phyloP scores from a whole-genome alignment of 2,329 filamentous ascomycete genomes.

The Rhexocercosporidium sp. region DNA sequence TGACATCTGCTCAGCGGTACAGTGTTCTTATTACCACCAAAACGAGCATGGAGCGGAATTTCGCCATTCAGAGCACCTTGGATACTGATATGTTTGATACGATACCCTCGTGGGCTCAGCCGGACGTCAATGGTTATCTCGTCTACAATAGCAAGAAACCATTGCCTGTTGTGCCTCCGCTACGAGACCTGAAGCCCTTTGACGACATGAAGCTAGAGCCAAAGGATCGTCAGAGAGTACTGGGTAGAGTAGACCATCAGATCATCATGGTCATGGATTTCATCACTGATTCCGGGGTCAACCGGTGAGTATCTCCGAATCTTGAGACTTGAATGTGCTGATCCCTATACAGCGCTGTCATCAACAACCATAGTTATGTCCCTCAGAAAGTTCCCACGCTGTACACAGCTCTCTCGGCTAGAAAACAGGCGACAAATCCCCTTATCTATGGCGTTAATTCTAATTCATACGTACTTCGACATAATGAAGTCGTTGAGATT shows the following conservation, averaged over 20 bases:
- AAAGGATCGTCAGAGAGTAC: constrained; percentile 37
- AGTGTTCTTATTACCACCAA: constrained; percentile 51
- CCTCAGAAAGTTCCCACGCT: constrained; percentile 77
- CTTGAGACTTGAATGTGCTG: constrained; percentile 29
- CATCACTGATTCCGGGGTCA: constrained; percentile 1
- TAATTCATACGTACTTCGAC: constrained; percentile 68
- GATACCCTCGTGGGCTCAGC: constrained; percentile 68
- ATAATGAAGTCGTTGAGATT: constrained; percentile 64
- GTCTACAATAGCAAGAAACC: constrained; percentile 55
- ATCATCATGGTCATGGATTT: constrained; percentile 12
- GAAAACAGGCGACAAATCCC: constrained; percentile 52
- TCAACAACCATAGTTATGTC: constrained; percentile 8
- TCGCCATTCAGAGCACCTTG: constrained; percentile 40
- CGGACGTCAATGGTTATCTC: constrained; percentile 66
- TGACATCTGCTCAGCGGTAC: constrained; percentile 53
- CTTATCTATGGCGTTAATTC: constrained; percentile 63
- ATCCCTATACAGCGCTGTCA: constrained; percentile 15
- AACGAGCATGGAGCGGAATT: constrained; percentile 43
- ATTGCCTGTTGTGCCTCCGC: constrained; percentile 46
- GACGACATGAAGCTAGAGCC: constrained; percentile 76
- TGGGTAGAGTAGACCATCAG: constrained; percentile 10
- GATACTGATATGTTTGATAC: constrained; percentile 60
- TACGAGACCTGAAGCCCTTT: constrained; percentile 57
- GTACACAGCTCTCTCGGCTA: constrained; percentile 66
- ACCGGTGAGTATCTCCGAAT: not conserved